Percentiles rank a stretch among this genome's conserved stretches.
These are phyloP conservation scores for Mrakia gelida DNA, from an alignment of 768 basidiomycete genomes.

Conservation along the genomic window DNA sequence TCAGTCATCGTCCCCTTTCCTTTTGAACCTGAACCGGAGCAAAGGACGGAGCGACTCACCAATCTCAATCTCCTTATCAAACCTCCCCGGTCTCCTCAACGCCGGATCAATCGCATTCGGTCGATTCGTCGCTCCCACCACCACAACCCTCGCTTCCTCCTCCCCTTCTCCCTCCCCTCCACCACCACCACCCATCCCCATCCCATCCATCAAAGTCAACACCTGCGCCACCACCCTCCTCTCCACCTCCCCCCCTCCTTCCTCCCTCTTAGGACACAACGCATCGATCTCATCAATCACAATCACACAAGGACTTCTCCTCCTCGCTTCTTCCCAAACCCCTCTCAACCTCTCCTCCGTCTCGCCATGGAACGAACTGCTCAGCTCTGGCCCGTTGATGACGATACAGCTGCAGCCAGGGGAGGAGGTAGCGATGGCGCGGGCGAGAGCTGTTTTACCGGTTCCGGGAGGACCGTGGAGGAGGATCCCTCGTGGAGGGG, in stretches of 20 bases:
- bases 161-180: constrained; percentile 45
- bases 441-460: constrained; percentile 93
- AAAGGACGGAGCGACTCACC: constrained; percentile 48
- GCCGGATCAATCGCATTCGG: constrained; percentile 96
- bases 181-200: constrained; percentile 55
- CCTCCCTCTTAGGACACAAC: constrained; percentile 82
- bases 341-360: constrained; percentile 85
- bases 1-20: neutral
- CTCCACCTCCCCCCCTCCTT: constrained; percentile 90
- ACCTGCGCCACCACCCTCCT: constrained; percentile 92
- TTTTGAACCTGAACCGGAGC: neutral
- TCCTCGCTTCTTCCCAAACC: constrained; percentile 78
- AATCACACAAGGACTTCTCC: constrained; percentile 82
- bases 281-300: constrained; percentile 96
- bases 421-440: constrained; percentile 84
- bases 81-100: constrained; percentile 78
- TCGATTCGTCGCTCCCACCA: constrained; percentile 92
- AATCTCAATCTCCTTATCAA: constrained; percentile 94
- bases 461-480: constrained; percentile 96
- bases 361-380: constrained; percentile 94
- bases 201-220: constrained; percentile 87
- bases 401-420: constrained; percentile 75
- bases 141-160: constrained; percentile 60
- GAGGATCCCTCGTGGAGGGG: constrained; percentile 90
- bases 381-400: constrained; percentile 91